Evolutionary conservation across 192 early-diverging fungal genomes (phyloP).

Genomic region (Backusella tarrabulga): DNA sequence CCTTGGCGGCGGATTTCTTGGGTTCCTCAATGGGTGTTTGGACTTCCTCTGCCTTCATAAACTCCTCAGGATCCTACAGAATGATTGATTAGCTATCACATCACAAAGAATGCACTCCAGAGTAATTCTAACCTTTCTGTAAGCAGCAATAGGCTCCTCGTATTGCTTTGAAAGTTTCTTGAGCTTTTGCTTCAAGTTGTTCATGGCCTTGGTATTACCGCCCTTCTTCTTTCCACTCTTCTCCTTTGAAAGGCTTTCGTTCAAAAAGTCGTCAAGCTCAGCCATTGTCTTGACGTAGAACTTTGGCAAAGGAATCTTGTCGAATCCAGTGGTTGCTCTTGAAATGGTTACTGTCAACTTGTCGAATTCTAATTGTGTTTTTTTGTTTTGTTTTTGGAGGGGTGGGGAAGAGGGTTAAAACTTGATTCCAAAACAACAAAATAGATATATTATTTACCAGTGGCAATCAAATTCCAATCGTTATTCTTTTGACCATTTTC

Average conservation of each 20-base stretch:
- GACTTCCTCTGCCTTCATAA: slow-evolving; percentile 25
- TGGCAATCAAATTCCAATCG: slow-evolving; percentile 85
- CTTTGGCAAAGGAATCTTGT: slow-evolving; percentile 50
- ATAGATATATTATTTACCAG: slow-evolving; percentile 57
- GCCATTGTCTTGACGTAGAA: slow-evolving; percentile 76
- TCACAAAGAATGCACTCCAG: background rate
- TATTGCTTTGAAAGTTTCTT: slow-evolving; percentile 84
- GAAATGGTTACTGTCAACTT: slow-evolving; percentile 68
- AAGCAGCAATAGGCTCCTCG: slow-evolving; percentile 72
- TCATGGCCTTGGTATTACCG: slow-evolving; percentile 78
- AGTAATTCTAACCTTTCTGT: slow-evolving; percentile 38
- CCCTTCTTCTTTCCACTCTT: slow-evolving; percentile 86
- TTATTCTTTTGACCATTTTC: slow-evolving; percentile 81
- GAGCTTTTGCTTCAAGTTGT: slow-evolving; percentile 90
- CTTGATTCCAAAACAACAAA: too few relatives aligned
- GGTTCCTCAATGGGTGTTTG: background rate
- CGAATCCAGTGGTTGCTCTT: slow-evolving; percentile 62
- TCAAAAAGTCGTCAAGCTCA: slow-evolving; percentile 76
- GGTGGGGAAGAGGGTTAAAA: too few relatives aligned
- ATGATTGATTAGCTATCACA: slow-evolving; percentile 19
- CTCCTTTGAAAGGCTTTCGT: slow-evolving; percentile 53
- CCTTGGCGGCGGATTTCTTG: slow-evolving; percentile 10
- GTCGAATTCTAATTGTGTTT: slow-evolving; percentile 67
- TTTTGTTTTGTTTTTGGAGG: too few relatives aligned
- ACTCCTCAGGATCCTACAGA: slow-evolving; percentile 37